A percentile compares a stretch with the other conserved stretches of the same genome.
These are phyloP conservation scores for Xylaria sp. DNA, from an alignment of 2,329 filamentous ascomycete species.

Conservation along the genomic window DNA sequence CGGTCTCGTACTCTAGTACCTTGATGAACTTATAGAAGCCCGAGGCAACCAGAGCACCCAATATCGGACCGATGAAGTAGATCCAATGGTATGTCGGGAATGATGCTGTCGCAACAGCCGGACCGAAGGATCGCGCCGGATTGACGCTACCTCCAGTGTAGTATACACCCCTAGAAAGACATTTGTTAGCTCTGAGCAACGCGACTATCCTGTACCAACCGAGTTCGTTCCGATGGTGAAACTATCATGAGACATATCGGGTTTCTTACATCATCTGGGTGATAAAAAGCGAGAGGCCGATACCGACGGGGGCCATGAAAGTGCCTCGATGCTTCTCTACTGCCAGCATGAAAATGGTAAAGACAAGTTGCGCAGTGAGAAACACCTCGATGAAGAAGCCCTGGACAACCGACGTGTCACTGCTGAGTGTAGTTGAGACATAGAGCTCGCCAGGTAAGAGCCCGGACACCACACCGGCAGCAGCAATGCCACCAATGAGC, in stretches of 20 bases:
- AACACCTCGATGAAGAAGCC: slow-evolving; percentile 47
- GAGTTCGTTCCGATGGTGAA: background rate
- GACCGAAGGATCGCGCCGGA: slow-evolving; percentile 44
- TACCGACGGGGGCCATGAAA: slow-evolving; percentile 66
- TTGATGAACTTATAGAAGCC: slow-evolving; percentile 38
- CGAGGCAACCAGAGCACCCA: slow-evolving; percentile 45
- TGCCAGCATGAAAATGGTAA: slow-evolving; percentile 64
- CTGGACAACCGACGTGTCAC: slow-evolving; percentile 50
- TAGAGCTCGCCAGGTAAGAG: slow-evolving; percentile 55
- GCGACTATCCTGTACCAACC: background rate
- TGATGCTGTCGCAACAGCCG: slow-evolving; percentile 34
- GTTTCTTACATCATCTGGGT: slow-evolving; percentile 40
- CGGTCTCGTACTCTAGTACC: slow-evolving; percentile 35
- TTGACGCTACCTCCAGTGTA: slow-evolving; percentile 44
- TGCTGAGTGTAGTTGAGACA: slow-evolving; percentile 53
- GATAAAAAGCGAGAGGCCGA: slow-evolving; percentile 66
- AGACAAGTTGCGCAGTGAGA: slow-evolving; percentile 57
- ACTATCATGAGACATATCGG: background rate
- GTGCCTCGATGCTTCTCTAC: slow-evolving; percentile 67
- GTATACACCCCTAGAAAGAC: slow-evolving; percentile 37
- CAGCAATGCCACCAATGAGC: slow-evolving; percentile 54
- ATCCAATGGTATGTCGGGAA: slow-evolving; percentile 44
- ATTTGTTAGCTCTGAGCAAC: slow-evolving; percentile 10
- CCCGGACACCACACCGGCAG: slow-evolving; percentile 53
- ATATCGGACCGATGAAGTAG: slow-evolving; percentile 47